Evolutionary conservation across 352 stramenopile genomes (phyloP).

Genomic region (Phytophthora foliorum): DNA sequence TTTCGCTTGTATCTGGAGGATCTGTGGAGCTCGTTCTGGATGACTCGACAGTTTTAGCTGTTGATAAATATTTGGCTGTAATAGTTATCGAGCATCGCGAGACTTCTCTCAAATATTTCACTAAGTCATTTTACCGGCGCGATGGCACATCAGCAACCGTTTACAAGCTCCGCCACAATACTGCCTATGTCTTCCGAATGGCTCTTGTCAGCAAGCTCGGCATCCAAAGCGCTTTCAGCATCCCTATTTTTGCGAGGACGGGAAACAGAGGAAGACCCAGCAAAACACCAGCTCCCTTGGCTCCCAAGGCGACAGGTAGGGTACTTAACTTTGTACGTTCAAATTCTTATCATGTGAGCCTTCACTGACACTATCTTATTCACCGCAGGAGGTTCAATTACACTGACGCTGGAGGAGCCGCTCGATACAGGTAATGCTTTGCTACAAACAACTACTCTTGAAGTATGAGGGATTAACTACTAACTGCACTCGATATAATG

Average conservation of each 20-base stretch:
- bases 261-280: conserved; percentile 29
- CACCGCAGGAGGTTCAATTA: conserved; percentile 43
- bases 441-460: neutral
- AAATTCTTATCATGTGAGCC: neutral
- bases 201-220: conserved; percentile 30
- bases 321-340: neutral
- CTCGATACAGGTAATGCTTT: conserved; percentile 48
- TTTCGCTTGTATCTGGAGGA: conserved; percentile 33
- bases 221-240: conserved; percentile 35
- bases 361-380: neutral
- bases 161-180: conserved; percentile 62
- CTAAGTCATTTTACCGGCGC: conserved; percentile 17
- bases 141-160: conserved; percentile 34
- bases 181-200: conserved; percentile 57
- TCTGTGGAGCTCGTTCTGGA: conserved; percentile 33
- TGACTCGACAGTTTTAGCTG: conserved; percentile 4
- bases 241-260: conserved; percentile 42
- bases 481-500: neutral
- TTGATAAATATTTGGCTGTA: conserved; percentile 1
- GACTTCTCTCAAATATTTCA: conserved; percentile 28
- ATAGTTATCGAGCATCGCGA: conserved; percentile 51
- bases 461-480: neutral
- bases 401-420: conserved; percentile 39
- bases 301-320: conserved; percentile 53
- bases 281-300: conserved; percentile 49